Evolutionary conservation across 2,329 filamentous ascomycete species (phyloP).

Genomic region (Penicillium sp.): DNA sequence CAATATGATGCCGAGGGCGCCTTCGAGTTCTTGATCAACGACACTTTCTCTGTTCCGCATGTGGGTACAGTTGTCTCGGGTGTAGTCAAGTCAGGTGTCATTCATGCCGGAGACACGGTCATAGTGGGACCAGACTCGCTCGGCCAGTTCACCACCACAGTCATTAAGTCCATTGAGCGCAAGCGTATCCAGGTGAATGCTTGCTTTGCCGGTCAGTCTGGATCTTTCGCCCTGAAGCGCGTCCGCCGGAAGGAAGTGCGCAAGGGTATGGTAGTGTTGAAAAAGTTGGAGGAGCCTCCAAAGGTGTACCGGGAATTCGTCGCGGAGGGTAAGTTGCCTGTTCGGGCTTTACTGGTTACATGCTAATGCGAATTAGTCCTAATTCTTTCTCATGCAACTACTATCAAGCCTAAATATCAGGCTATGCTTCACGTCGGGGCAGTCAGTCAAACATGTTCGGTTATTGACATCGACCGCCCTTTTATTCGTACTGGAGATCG

Average conservation of each 20-base stretch:
- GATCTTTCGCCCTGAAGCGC: conserved; percentile 84
- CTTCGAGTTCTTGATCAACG: conserved; percentile 94
- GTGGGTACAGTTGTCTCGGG: conserved; percentile 95
- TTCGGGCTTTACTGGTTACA: neutral
- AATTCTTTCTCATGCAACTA: conserved; percentile 92
- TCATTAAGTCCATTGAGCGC: conserved; percentile 87
- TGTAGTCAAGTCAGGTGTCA: conserved; percentile 81
- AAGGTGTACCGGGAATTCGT: conserved; percentile 75
- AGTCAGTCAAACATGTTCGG: conserved; percentile 91
- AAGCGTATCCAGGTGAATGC: conserved; percentile 87
- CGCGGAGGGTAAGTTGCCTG: conserved; percentile 61
- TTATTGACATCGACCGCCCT: conserved; percentile 95
- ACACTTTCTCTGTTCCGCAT: conserved; percentile 96
- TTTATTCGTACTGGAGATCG: conserved; percentile 92
- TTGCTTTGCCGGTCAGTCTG: conserved; percentile 87
- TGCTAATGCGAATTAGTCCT: conserved; percentile 58
- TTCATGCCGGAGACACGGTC: conserved; percentile 87
- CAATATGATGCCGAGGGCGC: conserved; percentile 84
- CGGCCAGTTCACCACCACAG: conserved; percentile 83
- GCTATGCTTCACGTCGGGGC: conserved; percentile 97
- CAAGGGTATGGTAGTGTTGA: conserved; percentile 96
- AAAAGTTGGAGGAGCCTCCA: conserved; percentile 71
- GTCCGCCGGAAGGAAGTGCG: conserved; percentile 87
- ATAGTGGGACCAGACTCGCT: conserved; percentile 86
- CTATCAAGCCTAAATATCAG: conserved; percentile 95